Evolutionary conservation across 2,329 filamentous ascomycete species (phyloP).

Genomic region (Pseudogymnoascus sp.): DNA sequence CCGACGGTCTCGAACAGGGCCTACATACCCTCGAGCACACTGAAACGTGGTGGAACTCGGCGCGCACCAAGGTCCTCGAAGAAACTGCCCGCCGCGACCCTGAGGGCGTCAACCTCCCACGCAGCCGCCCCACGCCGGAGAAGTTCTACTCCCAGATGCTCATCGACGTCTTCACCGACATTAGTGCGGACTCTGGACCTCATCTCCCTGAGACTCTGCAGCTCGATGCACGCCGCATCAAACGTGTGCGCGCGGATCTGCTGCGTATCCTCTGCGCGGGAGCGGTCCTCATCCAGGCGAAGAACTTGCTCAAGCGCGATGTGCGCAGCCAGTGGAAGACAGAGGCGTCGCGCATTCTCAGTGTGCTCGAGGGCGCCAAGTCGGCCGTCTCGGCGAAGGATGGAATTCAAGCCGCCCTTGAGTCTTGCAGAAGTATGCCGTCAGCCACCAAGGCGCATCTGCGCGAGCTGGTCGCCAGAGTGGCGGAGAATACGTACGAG

Average conservation of each 20-base stretch:
- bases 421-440: slow-evolving; percentile 56
- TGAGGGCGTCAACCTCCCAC: slow-evolving; percentile 53
- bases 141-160: slow-evolving; percentile 70
- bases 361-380: slow-evolving; percentile 52
- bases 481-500: slow-evolving; percentile 42
- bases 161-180: slow-evolving; percentile 64
- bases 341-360: slow-evolving; percentile 62
- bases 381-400: slow-evolving; percentile 42
- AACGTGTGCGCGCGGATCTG: slow-evolving; percentile 45
- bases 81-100: slow-evolving; percentile 63
- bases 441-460: slow-evolving; percentile 51
- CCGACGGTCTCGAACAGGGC: slow-evolving; percentile 51
- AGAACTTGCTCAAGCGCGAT: slow-evolving; percentile 75
- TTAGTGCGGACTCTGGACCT: slow-evolving; percentile 36
- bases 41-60: slow-evolving; percentile 56
- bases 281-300: slow-evolving; percentile 68
- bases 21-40: slow-evolving; percentile 49
- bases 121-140: slow-evolving; percentile 54
- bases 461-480: slow-evolving; percentile 47
- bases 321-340: slow-evolving; percentile 69
- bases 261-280: slow-evolving; percentile 63
- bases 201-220: slow-evolving; percentile 62
- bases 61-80: slow-evolving; percentile 53
- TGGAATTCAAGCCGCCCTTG: slow-evolving; percentile 53
- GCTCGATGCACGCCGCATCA: slow-evolving; percentile 58